Base-by-base conservation (phyloP, 2,329 filamentous ascomycete species). In the Pestalotiopsis sp. region DNA sequence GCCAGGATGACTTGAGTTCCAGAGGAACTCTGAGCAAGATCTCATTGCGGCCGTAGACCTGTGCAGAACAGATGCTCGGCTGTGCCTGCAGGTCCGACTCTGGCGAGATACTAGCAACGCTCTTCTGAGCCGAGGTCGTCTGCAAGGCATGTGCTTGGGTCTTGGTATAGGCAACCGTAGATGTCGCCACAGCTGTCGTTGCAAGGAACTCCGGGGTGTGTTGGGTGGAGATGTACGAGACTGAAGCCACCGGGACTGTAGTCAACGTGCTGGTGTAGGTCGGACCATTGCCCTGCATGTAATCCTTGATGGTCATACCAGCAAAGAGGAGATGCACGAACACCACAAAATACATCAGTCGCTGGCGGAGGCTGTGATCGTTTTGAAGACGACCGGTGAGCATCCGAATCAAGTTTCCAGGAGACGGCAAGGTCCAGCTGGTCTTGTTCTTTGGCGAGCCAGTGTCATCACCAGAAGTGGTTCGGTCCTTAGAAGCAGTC, bases 11-110 rank as follows among this genome's bases (percentile, higher is more conserved):
- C 75, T 84, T 89, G 73, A 80, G 84, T 59, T 75, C 78, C 61
- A 80, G 78, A 2, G 86, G 83, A 13, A 90, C 84, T 64, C 82
- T 84, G 64, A 90, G 81, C 64, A 89, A 75, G 38, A 90, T 83
- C 68, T 87, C 83, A 66, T 84, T 83, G 66, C 81, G 79, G 67
- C 83, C 81, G 68, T 81, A 73, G 14, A 83, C 73, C 66, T 84
- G 79, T 13, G 82, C 84, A 1, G 81, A 81, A 74, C 84, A 87
- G n/a, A 82, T 71, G 5, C 75, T 75, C 63, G 75, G 76, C 68
- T 76, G 76, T 30, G 73, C 69, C 38, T 78, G 72, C 17, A 71
- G 58, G 20, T 40, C 30, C 11, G 64, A 39, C 11, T 59, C 30
- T n/a, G 64, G 20, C 17, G 55, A 17, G 55, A 17, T 75, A 72